Evolutionary conservation across 495 filamentous ascomycete genomes (phyloP), one percentile per base, ranked within the genome.

Genomic region (Copromyces sp.): DNA sequence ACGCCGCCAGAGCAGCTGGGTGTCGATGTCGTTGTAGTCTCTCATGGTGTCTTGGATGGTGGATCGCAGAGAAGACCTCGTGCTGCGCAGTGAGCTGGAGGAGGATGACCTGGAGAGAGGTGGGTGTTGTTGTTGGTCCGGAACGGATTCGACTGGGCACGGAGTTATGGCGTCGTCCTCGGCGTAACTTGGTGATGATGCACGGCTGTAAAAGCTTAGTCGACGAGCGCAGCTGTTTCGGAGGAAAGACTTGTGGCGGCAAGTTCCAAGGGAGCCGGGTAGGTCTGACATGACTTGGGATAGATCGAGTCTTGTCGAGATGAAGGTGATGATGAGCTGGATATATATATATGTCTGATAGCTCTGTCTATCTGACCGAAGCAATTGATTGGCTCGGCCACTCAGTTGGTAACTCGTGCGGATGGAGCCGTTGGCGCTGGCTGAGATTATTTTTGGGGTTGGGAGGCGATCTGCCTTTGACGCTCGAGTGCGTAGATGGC

Each of bases 1-100:
- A 37, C 82, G 81, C 68, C 77, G 74, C 83, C 83, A 85, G 24
- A 85, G 77, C 38, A 77, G 78, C 68, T 77, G 78, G 32, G 80
- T 77, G 72, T 83, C 81, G 35, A 80, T 73, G 12, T 78, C 70
- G 24, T 44, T 47, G 69, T 47, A 39, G 24, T 53, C 69, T 9
- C 70, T 59, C 44, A 53, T 59, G 37, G 40, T 61, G 53, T 61
- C 24, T 29, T 61, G 29, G 29, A 29, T 61, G 53, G 24, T 61
- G 53, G 53, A 61, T 14, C 53, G 0, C 24, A 61, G 8, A 8
- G 39, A 16, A 3, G 53, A 61, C 69, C 69, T 29, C n/a, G 53
- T 35, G 29, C 53, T 61, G 29, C 24, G 53, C 1, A 61, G 29
- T 1, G 53, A 61, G 53, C 53, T 61, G 6, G 29, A 61, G 0